Evolutionary conservation across 768 basidiomycete genomes (phyloP).

Genomic region (Russula sp.): DNA sequence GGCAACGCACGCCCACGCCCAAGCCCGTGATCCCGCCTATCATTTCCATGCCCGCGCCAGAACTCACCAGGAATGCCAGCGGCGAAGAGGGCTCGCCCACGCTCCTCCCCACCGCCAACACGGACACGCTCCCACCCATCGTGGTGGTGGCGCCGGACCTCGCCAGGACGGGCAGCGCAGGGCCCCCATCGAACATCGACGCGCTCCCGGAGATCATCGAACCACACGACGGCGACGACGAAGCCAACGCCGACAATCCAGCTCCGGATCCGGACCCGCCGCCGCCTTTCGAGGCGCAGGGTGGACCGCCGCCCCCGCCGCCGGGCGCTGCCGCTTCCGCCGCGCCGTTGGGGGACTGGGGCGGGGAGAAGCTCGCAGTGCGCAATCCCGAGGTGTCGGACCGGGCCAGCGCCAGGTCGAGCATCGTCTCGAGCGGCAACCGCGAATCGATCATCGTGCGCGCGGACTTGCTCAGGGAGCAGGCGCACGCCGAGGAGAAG

Average conservation of each 20-base stretch:
- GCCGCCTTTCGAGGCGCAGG: conserved; percentile 15
- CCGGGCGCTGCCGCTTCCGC: conserved; percentile 6
- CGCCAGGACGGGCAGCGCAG: background rate
- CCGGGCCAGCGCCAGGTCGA: conserved; percentile 20
- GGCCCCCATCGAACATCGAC: background rate
- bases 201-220: conserved; percentile 23
- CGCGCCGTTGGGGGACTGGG: background rate
- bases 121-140: background rate
- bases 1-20: conserved; percentile 5
- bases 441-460: conserved; percentile 26
- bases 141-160: background rate
- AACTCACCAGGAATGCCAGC: background rate
- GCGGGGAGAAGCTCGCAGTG: conserved; percentile 13
- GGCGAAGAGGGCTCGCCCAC: background rate
- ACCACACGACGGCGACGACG: background rate
- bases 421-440: conserved; percentile 29
- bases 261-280: conserved; percentile 13
- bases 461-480: conserved; percentile 30
- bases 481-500: conserved; percentile 29
- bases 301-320: background rate
- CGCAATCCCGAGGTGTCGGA: conserved; percentile 17
- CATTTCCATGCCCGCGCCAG: conserved; percentile 17
- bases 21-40: conserved; percentile 19
- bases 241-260: background rate
- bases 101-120: background rate